Conservation (phyloP, 139 green algal species). For the Picochlorum sp. region DNA sequence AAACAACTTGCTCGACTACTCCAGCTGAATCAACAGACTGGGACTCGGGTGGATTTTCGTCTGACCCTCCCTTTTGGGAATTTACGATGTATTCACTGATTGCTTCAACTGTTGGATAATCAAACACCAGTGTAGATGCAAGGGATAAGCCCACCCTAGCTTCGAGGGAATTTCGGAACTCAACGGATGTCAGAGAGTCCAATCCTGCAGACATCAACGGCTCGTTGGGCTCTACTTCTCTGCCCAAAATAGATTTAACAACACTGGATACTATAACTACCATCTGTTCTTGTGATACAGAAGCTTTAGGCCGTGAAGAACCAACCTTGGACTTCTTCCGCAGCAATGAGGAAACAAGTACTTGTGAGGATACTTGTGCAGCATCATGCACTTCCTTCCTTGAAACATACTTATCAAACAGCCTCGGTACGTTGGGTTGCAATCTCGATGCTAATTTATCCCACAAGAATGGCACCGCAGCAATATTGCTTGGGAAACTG, state of each 20-base stretch:
- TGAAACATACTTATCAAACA: conserved; percentile 10
- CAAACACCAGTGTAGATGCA: conserved; percentile 42
- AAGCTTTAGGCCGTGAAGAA: background rate
- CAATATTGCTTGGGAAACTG: conserved; percentile 3
- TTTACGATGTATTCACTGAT: conserved; percentile 8
- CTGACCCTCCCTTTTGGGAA: conserved; percentile 11
- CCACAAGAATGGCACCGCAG: conserved; percentile 30
- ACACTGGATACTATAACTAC: background rate
- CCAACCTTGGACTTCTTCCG: background rate
- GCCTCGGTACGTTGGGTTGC: conserved; percentile 6
- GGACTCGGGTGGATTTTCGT: background rate
- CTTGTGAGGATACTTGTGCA: too few relatives aligned
- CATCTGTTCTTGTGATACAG: background rate
- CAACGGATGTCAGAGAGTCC: conserved; percentile 40
- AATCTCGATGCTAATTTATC: conserved; percentile 14
- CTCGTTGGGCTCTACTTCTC: conserved; percentile 5
- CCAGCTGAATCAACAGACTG: background rate
- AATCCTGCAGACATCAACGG: conserved; percentile 53
- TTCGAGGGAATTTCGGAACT: conserved; percentile 24
- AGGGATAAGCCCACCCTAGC: conserved; percentile 26
- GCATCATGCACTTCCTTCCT: background rate
- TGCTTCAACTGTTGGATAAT: conserved; percentile 42
- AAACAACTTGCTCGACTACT: too few relatives aligned
- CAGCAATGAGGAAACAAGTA: background rate
- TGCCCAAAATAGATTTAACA: conserved; percentile 32